phyloP scores from a whole-genome alignment of 106 monocot genomes.

The Dendrobium nobile region DNA sequence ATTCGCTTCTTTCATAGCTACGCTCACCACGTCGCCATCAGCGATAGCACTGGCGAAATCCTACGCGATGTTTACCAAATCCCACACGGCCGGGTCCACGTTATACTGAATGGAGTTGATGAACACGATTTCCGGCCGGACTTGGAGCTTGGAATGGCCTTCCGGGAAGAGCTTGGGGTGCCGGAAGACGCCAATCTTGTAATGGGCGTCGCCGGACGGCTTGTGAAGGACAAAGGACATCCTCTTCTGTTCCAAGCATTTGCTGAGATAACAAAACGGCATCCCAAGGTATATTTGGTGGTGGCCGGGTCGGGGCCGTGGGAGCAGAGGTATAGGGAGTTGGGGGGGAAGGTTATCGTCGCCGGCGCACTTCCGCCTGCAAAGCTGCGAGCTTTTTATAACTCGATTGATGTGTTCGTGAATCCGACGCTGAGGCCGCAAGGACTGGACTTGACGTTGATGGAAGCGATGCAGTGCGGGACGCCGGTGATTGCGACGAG shows the following conservation, averaged over 20 bases:
- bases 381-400: constrained; percentile 81
- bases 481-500: constrained; percentile 74
- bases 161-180: constrained; percentile 47
- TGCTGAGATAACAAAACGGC: constrained; percentile 21
- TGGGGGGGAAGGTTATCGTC: constrained; percentile 49
- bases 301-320: constrained; percentile 87
- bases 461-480: constrained; percentile 99
- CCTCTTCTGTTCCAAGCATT: constrained; percentile 73
- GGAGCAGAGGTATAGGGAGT: constrained; percentile 63
- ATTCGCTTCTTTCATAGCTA: constrained; percentile 86
- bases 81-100: constrained; percentile 64
- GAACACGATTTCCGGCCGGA: constrained; percentile 67
- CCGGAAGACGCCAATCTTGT: constrained; percentile 56
- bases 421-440: constrained; percentile 96
- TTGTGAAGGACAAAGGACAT: constrained; percentile 95
- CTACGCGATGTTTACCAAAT: constrained; percentile 93
- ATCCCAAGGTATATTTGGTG: constrained; percentile 55
- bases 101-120: constrained; percentile 94
- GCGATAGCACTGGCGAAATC: constrained; percentile 81
- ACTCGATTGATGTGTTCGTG: constrained; percentile 82
- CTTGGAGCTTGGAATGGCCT: constrained; percentile 26
- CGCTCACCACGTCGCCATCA: constrained; percentile 89
- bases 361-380: constrained; percentile 56
- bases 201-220: constrained; percentile 77
- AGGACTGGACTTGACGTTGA: constrained; percentile 83